A percentile compares a stretch with the other conserved stretches of the same genome.
phyloP scores from a whole-genome alignment of 441 rosid species.

The Erodium texanum region DNA sequence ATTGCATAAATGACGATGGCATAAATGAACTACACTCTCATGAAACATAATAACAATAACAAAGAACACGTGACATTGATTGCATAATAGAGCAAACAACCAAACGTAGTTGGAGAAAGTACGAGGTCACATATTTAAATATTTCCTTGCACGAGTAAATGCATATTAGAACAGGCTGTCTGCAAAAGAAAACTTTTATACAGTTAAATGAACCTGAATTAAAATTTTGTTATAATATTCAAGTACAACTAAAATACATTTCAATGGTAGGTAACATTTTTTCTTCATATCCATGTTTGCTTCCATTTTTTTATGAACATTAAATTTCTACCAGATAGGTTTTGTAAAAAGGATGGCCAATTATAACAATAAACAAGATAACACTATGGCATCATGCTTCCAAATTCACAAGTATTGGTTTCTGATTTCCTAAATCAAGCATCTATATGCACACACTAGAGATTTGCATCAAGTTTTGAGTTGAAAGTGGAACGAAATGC shows the following conservation, averaged over 20 bases:
- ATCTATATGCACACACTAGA: neutral
- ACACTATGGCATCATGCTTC: neutral
- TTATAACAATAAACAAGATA: neutral
- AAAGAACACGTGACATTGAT: neutral
- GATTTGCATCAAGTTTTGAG: neutral
- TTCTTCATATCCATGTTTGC: neutral
- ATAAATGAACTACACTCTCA: neutral
- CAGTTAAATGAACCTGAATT: neutral
- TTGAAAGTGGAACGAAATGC: neutral
- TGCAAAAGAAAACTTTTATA: neutral
- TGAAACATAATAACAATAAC: neutral
- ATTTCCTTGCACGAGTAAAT: neutral
- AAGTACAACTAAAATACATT: neutral
- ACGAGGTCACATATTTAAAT: neutral
- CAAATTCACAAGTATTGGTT: neutral
- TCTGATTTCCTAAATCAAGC: neutral
- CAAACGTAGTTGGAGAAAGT: neutral
- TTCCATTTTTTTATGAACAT: neutral
- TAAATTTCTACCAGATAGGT: too few relatives aligned
- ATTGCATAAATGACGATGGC: neutral
- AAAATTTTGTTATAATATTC: neutral
- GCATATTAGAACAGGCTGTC: neutral
- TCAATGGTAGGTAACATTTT: conserved; percentile 4
- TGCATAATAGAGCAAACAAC: neutral
- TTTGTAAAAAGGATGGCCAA: too few relatives aligned